Evolutionary conservation across 1,284 basidiomycete species (phyloP).

Genomic region (Chondrostereum purpureum): DNA sequence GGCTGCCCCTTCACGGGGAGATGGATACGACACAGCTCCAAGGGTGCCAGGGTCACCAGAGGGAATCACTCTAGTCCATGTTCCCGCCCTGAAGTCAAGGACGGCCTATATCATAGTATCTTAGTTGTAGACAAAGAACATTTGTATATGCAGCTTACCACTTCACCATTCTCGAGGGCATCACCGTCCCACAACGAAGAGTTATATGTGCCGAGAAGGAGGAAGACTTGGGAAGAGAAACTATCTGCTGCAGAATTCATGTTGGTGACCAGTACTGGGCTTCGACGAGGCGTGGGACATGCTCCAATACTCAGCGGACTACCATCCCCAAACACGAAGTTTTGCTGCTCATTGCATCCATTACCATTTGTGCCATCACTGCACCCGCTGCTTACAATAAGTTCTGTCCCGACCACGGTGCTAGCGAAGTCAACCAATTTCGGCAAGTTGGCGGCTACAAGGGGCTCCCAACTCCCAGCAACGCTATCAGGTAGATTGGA

Average conservation of each 20-base stretch:
- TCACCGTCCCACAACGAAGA: constrained; percentile 59
- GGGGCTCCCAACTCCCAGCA: constrained; percentile 52
- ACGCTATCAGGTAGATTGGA: constrained; percentile 51
- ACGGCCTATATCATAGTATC: constrained; percentile 58
- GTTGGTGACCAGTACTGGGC: constrained; percentile 56
- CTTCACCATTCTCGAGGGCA: constrained; percentile 57
- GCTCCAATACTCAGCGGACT: constrained; percentile 31
- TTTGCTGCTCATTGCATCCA: constrained; percentile 49
- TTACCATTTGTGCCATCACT: constrained; percentile 31
- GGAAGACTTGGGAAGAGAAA: constrained; percentile 58
- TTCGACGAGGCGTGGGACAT: constrained; percentile 68
- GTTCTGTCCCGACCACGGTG: constrained; percentile 43
- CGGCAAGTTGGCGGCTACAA: constrained; percentile 29
- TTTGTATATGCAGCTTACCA: constrained; percentile 38
- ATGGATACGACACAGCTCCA: constrained; percentile 43
- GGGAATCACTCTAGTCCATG: constrained; percentile 70
- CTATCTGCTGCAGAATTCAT: constrained; percentile 45
- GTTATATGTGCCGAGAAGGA: constrained; percentile 63
- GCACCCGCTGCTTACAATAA: constrained; percentile 62
- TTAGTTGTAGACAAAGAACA: too few relatives aligned
- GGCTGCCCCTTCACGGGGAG: constrained; percentile 64
- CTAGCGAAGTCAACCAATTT: constrained; percentile 42
- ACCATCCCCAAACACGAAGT: constrained; percentile 38
- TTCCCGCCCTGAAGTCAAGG: constrained; percentile 51
- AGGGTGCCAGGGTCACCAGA: constrained; percentile 60